Conservation (phyloP, 2,329 filamentous ascomycete species). For the Cyclaneusma minus region DNA sequence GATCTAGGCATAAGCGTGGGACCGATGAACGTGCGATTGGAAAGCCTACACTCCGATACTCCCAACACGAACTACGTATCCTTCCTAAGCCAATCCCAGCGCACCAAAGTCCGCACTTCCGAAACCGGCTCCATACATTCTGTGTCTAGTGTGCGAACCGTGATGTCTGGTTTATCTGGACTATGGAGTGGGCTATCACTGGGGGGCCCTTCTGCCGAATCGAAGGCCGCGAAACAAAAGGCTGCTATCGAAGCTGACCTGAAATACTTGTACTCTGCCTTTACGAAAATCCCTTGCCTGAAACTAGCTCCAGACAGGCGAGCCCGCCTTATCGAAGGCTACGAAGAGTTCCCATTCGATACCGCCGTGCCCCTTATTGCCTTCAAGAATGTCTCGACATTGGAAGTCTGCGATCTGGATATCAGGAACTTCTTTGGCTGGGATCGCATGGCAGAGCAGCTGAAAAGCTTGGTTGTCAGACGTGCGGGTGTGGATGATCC, state of each 20-base stretch:
- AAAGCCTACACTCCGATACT: constrained; percentile 81
- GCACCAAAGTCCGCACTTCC: constrained; percentile 61
- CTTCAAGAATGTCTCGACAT: constrained; percentile 89
- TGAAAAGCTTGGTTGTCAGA: constrained; percentile 79
- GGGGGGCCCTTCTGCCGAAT: constrained; percentile 60
- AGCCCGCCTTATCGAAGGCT: constrained; percentile 76
- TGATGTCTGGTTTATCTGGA: constrained; percentile 92
- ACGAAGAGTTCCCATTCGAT: constrained; percentile 96
- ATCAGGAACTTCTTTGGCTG: constrained; percentile 96
- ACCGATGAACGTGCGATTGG: constrained; percentile 88
- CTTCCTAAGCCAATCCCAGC: constrained; percentile 73
- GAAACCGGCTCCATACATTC: constrained; percentile 89
- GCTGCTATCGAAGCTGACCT: constrained; percentile 71
- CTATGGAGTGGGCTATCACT: constrained; percentile 84
- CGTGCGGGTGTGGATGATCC: constrained; percentile 80
- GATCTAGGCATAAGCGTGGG: constrained; percentile 82
- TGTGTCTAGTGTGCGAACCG: constrained; percentile 89
- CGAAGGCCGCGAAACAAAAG: constrained; percentile 82
- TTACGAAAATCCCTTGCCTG: constrained; percentile 93
- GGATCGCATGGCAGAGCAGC: constrained; percentile 84
- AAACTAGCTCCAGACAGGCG: constrained; percentile 85
- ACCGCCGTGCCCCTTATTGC: constrained; percentile 90
- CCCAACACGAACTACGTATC: constrained; percentile 89
- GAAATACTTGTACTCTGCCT: constrained; percentile 94
- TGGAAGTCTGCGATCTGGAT: constrained; percentile 91